Conservation (phyloP, 768 basidiomycete genomes). For the Suillus clintonianus region DNA sequence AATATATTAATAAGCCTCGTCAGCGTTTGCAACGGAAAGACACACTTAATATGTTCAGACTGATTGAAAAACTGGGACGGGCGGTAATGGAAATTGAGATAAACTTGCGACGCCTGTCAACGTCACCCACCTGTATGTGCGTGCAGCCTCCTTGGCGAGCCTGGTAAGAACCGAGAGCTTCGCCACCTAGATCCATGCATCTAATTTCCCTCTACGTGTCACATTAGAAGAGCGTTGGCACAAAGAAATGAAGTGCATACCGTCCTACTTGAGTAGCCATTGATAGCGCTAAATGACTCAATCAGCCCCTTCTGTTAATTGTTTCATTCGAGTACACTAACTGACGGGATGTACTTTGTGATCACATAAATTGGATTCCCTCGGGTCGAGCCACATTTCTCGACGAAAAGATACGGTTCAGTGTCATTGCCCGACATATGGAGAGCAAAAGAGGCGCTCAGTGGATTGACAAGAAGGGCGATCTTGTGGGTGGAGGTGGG, state of each 20-base stretch:
- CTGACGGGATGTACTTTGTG: slow-evolving; percentile 44
- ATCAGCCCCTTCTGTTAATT: slow-evolving; percentile 16
- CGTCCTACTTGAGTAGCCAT: slow-evolving; percentile 33
- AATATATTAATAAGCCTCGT: not conserved
- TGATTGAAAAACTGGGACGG: slow-evolving; percentile 41
- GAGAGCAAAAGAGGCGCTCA: slow-evolving; percentile 13
- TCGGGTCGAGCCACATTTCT: slow-evolving; percentile 44
- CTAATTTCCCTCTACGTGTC: slow-evolving; percentile 40
- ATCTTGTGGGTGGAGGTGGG: slow-evolving; percentile 23
- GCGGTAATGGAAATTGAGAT: slow-evolving; percentile 6
- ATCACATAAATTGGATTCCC: slow-evolving; percentile 45
- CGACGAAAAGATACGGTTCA: slow-evolving; percentile 41
- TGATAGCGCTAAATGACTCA: slow-evolving; percentile 27
- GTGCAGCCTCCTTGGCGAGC: slow-evolving; percentile 41
- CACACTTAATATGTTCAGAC: slow-evolving; percentile 38
- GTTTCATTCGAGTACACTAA: slow-evolving; percentile 15
- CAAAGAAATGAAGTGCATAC: slow-evolving; percentile 20
- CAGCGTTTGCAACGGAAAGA: slow-evolving; percentile 5
- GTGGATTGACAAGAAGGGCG: slow-evolving; percentile 8
- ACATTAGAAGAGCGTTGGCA: slow-evolving; percentile 10
- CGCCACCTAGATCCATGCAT: slow-evolving; percentile 44
- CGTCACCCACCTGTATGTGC: slow-evolving; percentile 39
- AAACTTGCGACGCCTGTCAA: not conserved
- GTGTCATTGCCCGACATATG: slow-evolving; percentile 23
- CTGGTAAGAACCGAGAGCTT: slow-evolving; percentile 42